Conservation (phyloP, 1,284 basidiomycete genomes). For the Takashimella koratensis region DNA sequence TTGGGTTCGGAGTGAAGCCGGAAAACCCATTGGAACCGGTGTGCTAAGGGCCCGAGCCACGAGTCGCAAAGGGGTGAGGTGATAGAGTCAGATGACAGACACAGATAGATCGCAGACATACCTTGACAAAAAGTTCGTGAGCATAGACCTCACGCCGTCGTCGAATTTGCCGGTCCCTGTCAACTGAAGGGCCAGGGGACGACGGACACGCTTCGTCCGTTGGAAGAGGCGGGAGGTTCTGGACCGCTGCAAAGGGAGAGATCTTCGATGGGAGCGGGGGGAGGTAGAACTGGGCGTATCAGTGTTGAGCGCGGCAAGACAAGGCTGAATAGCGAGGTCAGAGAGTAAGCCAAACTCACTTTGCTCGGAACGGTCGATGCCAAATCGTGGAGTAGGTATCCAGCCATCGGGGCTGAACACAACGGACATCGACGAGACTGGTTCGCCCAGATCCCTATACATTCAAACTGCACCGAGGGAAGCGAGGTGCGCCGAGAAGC, state of each 20-base stretch:
- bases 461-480: conserved; percentile 63
- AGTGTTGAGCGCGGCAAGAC: neutral
- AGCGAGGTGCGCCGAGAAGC: neutral
- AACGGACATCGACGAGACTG: conserved; percentile 63
- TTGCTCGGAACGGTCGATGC: conserved; percentile 39
- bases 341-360: conserved; percentile 22
- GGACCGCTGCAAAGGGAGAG: conserved; percentile 50
- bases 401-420: conserved; percentile 68
- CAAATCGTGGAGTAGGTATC: conserved; percentile 70
- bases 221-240: conserved; percentile 6
- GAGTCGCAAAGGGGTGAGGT: too few relatives aligned
- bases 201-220: conserved; percentile 2
- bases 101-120: conserved; percentile 44
- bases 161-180: conserved; percentile 3
- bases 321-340: neutral
- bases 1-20: conserved; percentile 73
- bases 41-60: conserved; percentile 56
- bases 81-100: too few relatives aligned
- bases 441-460: conserved; percentile 78
- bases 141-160: conserved; percentile 65
- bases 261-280: conserved; percentile 55
- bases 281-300: conserved; percentile 67
- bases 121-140: conserved; percentile 73
- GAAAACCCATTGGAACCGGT: conserved; percentile 78
- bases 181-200: conserved; percentile 1